Conservation (phyloP, 2,329 filamentous ascomycete genomes). For the Metarhizium robertsii region DNA sequence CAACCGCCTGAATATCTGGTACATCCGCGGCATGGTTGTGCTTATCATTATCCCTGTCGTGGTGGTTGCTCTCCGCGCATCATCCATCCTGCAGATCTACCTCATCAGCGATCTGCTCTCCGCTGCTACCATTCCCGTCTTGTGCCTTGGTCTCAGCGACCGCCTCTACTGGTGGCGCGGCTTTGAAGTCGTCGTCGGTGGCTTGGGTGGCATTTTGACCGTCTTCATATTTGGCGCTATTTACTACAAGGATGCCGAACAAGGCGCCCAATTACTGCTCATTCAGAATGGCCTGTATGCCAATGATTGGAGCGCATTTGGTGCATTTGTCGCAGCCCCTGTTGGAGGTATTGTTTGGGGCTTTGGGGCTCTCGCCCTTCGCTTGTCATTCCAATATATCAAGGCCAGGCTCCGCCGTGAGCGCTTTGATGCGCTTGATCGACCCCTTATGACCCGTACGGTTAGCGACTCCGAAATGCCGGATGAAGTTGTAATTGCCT, state of each 20-base stretch:
- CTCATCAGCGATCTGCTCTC: slow-evolving; percentile 74
- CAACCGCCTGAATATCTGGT: slow-evolving; percentile 69
- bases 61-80: slow-evolving; percentile 63
- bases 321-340: slow-evolving; percentile 72
- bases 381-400: slow-evolving; percentile 50
- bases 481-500: slow-evolving; percentile 19
- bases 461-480: slow-evolving; percentile 7
- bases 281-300: slow-evolving; percentile 66
- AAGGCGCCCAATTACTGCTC: slow-evolving; percentile 60
- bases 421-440: slow-evolving; percentile 60
- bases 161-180: slow-evolving; percentile 69
- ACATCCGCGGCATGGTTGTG: slow-evolving; percentile 60
- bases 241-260: slow-evolving; percentile 60
- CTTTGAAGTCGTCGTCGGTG: slow-evolving; percentile 70
- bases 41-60: slow-evolving; percentile 65
- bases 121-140: slow-evolving; percentile 63
- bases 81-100: slow-evolving; percentile 71
- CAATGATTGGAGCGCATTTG: slow-evolving; percentile 73
- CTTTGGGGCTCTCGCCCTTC: slow-evolving; percentile 48
- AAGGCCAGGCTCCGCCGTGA: slow-evolving; percentile 47
- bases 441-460: slow-evolving; percentile 25
- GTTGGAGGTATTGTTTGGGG: slow-evolving; percentile 67
- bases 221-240: slow-evolving; percentile 75
- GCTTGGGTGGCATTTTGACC: slow-evolving; percentile 66
- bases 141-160: slow-evolving; percentile 63